Evolutionary conservation across 2,329 filamentous ascomycete species (phyloP), one percentile per base, ranked within the genome.

Genomic region (Botrytis sinoallii): DNA sequence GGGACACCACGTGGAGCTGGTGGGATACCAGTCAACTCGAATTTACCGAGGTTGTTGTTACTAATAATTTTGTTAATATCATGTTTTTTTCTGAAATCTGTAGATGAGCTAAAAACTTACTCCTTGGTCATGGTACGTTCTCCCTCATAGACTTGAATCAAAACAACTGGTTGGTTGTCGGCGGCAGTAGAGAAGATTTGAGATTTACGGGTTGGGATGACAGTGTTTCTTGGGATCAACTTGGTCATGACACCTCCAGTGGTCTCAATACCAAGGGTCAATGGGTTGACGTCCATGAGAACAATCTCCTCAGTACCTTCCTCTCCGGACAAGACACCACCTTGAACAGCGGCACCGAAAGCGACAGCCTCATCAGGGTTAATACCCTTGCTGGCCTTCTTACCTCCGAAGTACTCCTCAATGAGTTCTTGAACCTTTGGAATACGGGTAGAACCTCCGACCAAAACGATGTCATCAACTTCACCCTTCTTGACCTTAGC

Each of bases 351-450:
- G 77, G 96, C 96, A 86, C 96, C 96, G 84, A 95, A 98, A 82
- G 96, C 96, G 79, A 98, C 96, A 86, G 96, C 96, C 88, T 98
- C 96, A 82, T 99, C 96, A 80, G 96, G 96, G 90, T 98, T 98
- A 84, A 99, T 97, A 86, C 94, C 94, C 93, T 98, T 98, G 89
- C 92, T 95, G 80, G 95, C 94, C 89, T 96, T 95, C 93, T 98
- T 98, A 84, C 95, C 92, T 80, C 83, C 87, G 84, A 98, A 98
- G 90, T 89, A 98, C 85, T 98, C 95, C 88, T 98, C 94, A 78
- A 98, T 93, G 83, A 98, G 91, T 80, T 90, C 84, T 86, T 97
- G 92, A 78, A 98, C 95, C 92, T 98, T 98, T 84, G 96, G 95
- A 80, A 99, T 98, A 93, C 96, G 95, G 78, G 96, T 98, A 75